Evolutionary conservation across 768 basidiomycete species (phyloP), one percentile per base, ranked within the genome.

Genomic region (Termitomyces sp.): DNA sequence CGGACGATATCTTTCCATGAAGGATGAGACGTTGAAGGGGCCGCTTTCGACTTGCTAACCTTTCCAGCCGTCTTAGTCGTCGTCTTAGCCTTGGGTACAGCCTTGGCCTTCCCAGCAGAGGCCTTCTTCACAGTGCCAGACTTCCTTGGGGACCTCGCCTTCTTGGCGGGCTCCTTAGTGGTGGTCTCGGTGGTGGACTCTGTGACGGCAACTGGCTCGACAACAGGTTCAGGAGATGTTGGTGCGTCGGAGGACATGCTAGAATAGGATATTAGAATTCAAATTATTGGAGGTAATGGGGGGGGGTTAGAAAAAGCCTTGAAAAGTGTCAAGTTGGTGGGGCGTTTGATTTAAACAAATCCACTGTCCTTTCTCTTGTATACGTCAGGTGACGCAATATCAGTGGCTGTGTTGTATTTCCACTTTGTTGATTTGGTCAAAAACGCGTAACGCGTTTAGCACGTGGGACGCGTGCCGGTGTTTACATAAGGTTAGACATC

Each of bases 1-100:
- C 69, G 77, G 66, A 84, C 76, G 50, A 83, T 82, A 5, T 82
- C 79, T 60, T 80, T 81, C 81, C 81, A 84, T 2, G 78, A 70
- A 7, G 82, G 82, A 58, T 79, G 77, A 2, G 71, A 65, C 4
- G 64, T 56, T 2, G 63, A 62, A 46, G 65, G 65, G 3, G 67
- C 57, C 30, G 69, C 50, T 54, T 66, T 73, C 2, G 68, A 50
- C 46, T 64, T 63, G 16, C 67, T 56, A n/a, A 69, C 56, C 62
- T 72, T 75, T 30, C 66, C 28, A 20, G 49, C 49, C 13, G 47
- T 18, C 67, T 71, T 74, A 26, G 68, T 60, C 1, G 71, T 61
- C 13, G 66, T 42, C 65, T 76, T 77, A 22, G 67, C 50, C 61
- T 72, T 73, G 48, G 64, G 12, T 1, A 58, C 53, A 28, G 62